Conservation (phyloP, 2,329 filamentous ascomycete species). For the Ophiostoma sp. region DNA sequence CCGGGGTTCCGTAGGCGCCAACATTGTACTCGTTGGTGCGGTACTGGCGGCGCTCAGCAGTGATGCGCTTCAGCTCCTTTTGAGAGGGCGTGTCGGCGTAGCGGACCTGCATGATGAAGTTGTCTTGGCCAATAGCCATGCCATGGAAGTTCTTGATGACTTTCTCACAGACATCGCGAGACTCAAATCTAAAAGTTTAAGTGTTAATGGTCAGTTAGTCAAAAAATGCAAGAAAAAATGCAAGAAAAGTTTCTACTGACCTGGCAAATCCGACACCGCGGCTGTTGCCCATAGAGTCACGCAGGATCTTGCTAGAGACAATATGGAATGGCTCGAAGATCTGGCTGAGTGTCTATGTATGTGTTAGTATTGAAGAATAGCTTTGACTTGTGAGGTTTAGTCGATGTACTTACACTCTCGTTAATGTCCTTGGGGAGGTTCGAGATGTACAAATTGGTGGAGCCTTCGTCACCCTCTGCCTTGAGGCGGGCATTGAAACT, state of each 20-base stretch:
- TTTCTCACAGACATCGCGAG: slow-evolving; percentile 80
- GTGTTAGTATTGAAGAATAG: neutral
- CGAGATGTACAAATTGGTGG: slow-evolving; percentile 96
- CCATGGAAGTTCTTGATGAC: slow-evolving; percentile 86
- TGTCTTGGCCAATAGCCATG: slow-evolving; percentile 66
- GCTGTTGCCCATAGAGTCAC: slow-evolving; percentile 84
- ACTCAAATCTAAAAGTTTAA: slow-evolving; percentile 64
- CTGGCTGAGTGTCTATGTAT: slow-evolving; percentile 63
- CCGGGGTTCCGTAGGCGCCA: slow-evolving; percentile 59
- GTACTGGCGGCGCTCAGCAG: slow-evolving; percentile 89
- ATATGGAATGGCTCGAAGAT: slow-evolving; percentile 79
- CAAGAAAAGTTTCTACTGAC: slow-evolving; percentile 46
- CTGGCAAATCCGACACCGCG: slow-evolving; percentile 96
- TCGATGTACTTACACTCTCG: slow-evolving; percentile 63
- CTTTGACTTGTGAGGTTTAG: neutral
- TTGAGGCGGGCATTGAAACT: slow-evolving; percentile 98
- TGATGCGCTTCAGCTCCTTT: slow-evolving; percentile 94
- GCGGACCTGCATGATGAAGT: slow-evolving; percentile 83
- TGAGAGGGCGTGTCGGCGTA: slow-evolving; percentile 96
- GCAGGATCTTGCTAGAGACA: slow-evolving; percentile 89
- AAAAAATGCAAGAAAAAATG: too few relatives aligned
- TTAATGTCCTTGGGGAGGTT: slow-evolving; percentile 90
- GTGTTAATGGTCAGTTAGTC: neutral
- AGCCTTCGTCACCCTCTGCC: slow-evolving; percentile 81
- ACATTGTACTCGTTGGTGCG: slow-evolving; percentile 93